These are phyloP conservation scores for Hygrocybe punicea DNA, from an alignment of 768 basidiomycete genomes.

Conservation along the genomic window DNA sequence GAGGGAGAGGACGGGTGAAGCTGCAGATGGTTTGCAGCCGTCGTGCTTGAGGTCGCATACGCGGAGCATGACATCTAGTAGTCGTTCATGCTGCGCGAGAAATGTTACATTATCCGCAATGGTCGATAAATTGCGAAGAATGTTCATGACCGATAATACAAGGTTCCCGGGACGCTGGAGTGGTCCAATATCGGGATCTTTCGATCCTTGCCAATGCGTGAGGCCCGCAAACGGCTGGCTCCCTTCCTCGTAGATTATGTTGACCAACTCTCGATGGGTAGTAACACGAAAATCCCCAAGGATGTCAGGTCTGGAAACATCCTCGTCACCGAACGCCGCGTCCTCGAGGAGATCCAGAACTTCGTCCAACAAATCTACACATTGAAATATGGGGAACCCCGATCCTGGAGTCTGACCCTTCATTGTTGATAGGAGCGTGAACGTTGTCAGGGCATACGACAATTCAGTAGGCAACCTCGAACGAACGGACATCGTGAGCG, in stretches of 20 bases:
- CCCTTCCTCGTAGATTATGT: slow-evolving; percentile 55
- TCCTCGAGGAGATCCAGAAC: slow-evolving; percentile 85
- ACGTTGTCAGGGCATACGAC: slow-evolving; percentile 84
- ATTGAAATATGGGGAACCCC: slow-evolving; percentile 74
- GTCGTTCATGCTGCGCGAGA: slow-evolving; percentile 60
- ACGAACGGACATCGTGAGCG: slow-evolving; percentile 88
- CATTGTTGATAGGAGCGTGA: slow-evolving; percentile 79
- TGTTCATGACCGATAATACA: slow-evolving; percentile 66
- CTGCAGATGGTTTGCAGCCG: slow-evolving; percentile 38
- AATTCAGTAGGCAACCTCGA: slow-evolving; percentile 81
- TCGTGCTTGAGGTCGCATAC: slow-evolving; percentile 52
- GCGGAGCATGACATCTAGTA: slow-evolving; percentile 66
- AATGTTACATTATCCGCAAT: slow-evolving; percentile 66
- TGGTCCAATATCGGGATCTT: slow-evolving; percentile 51
- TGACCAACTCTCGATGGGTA: slow-evolving; percentile 66
- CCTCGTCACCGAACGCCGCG: slow-evolving; percentile 59
- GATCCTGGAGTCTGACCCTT: slow-evolving; percentile 57
- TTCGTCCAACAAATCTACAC: slow-evolving; percentile 81
- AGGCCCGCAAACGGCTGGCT: slow-evolving; percentile 59
- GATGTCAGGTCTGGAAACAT: slow-evolving; percentile 19
- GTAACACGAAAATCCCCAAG: slow-evolving; percentile 39
- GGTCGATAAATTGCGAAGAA: slow-evolving; percentile 84
- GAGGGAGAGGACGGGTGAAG: slow-evolving; percentile 61
- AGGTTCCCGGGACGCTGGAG: slow-evolving; percentile 66
- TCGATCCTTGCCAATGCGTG: slow-evolving; percentile 45